Evolutionary conservation across 495 filamentous ascomycete species (phyloP), one percentile per base, ranked within the genome.

Genomic region (Xylaria palmicola): DNA sequence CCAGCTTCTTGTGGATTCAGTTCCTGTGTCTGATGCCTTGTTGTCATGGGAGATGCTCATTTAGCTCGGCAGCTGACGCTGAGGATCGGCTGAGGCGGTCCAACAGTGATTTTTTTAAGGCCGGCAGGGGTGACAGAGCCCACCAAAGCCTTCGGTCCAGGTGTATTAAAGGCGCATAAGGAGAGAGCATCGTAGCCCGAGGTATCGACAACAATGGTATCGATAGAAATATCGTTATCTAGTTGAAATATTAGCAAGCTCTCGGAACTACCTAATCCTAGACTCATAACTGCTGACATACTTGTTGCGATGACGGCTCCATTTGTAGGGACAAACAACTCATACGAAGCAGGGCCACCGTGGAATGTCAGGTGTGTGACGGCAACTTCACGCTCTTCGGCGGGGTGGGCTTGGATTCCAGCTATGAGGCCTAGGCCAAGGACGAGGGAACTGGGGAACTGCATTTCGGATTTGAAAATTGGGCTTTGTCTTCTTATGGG

Each of bases 41-140:
- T 36, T 12, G 32, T 12, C 32, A 36, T 36, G 12, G 6, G 32
- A 8, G 0, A 10, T 40, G 41, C 43, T 37, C 45, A 69, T 0
- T 55, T 32, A 29, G 64, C 64, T 3, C 58, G 45, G 63, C 69
- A 72, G 52, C 56, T 66, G 37, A 72, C 67, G 40, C 65, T 67
- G 54, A 63, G 57, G 30, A 72, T 63, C 10, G 63, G 67, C 59
- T 68, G 65, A n/a, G 70, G 70, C 1, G 70, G 70, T 3, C 70
- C 68, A 32, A 72, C 65, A 6, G 64, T 53, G 52, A 72, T 63
- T 15, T 60, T 51, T 50, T 65, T 56, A 6, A 65, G 24, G n/a
- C 67, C 67, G 8, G 53, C 58, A 20, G 61, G 48, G 3, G 62
- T 67, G 56, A 66, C 57, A 22, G 57, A 65, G 50, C 55, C 45